Percentiles rank a stretch among this genome's conserved stretches.
Evolutionary conservation across 257 asterid genomes (phyloP).

Genomic region (Voacanga thouarsii): DNA sequence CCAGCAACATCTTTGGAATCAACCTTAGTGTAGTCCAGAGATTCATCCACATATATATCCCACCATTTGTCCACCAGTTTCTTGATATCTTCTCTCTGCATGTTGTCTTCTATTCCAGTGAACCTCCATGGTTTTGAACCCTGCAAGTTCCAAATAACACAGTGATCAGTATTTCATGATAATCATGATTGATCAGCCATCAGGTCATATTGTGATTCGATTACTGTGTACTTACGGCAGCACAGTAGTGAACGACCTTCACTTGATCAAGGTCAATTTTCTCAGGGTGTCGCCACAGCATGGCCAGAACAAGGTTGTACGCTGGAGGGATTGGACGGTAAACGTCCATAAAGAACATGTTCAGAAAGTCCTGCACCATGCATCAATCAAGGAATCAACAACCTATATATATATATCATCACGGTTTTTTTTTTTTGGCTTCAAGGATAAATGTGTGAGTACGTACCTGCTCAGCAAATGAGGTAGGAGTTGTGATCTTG

Average conservation of each 20-base stretch:
- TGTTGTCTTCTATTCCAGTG: conserved; percentile 22
- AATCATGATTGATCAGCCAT: too few relatives aligned
- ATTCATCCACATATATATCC: conserved; percentile 12
- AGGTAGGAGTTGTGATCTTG: conserved; percentile 20
- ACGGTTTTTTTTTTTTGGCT: too few relatives aligned
- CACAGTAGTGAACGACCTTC: conserved; percentile 29
- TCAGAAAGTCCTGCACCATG: conserved; percentile 23
- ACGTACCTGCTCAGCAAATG: conserved; percentile 27
- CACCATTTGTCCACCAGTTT: conserved; percentile 4
- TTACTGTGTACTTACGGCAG: conserved; percentile 9
- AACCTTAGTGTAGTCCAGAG: neutral
- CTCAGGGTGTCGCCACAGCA: conserved; percentile 32
- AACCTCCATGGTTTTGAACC: conserved; percentile 27
- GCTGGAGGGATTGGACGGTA: conserved; percentile 20
- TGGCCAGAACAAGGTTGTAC: conserved; percentile 21
- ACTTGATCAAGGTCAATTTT: conserved; percentile 24
- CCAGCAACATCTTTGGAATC: conserved; percentile 6
- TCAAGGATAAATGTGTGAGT: neutral
- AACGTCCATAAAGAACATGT: conserved; percentile 24
- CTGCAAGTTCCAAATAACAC: neutral
- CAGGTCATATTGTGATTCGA: too few relatives aligned
- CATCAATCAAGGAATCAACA: neutral
- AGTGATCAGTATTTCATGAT: neutral
- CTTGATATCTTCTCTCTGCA: conserved; percentile 10
- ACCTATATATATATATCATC: neutral